Evolutionary conservation across 805 yeast species (phyloP), one percentile per base, ranked within the genome.

Genomic region (Candida sonorensis): DNA sequence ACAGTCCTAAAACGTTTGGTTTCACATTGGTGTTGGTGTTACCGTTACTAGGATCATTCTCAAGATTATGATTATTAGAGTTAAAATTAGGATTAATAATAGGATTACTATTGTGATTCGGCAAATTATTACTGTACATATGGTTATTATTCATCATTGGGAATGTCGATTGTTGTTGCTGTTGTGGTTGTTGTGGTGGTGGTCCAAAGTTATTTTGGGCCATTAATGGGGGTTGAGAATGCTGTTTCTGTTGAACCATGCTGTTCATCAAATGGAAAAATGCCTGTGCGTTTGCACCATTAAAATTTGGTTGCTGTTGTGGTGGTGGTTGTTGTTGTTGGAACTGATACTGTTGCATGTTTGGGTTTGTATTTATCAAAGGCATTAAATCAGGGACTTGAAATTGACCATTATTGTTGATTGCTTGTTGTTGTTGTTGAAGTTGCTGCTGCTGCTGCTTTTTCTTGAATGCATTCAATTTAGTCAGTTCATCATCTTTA

Each of bases 401-500:
- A 7, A n/a, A n/a, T n/a, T n/a, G n/a, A n/a, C n/a, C n/a, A n/a
- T n/a, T n/a, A n/a, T n/a, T n/a, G n/a, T n/a, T n/a, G n/a, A n/a
- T n/a, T n/a, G n/a, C n/a, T n/a, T 35, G 40, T n/a, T 35, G 46
- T 15, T 47, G 42, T 26, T 40, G 44, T 28, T 30, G 34, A 15
- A 33, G 42, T 21, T 41, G 42, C 29, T 21, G 25, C 51, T 39
- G 68, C 63, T 29, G 34, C 19, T 35, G 42, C 24, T 41, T 42
- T 18, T 46, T 48, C 31, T 44, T 50, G 9, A 50, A 35, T 6
- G 35, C 40, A 18, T 50, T 49, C 15, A 57, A 35, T 26, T 51
- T 47, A 26, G 45, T 42, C 17, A 43, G 26, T 41, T 60, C 65
- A 39, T 59, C 64, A n/a, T 48, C 52, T 19, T 57, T 44, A 14